These are phyloP conservation scores for Pisolithus tinctorius DNA, from an alignment of 768 basidiomycete species.

Conservation along the genomic window DNA sequence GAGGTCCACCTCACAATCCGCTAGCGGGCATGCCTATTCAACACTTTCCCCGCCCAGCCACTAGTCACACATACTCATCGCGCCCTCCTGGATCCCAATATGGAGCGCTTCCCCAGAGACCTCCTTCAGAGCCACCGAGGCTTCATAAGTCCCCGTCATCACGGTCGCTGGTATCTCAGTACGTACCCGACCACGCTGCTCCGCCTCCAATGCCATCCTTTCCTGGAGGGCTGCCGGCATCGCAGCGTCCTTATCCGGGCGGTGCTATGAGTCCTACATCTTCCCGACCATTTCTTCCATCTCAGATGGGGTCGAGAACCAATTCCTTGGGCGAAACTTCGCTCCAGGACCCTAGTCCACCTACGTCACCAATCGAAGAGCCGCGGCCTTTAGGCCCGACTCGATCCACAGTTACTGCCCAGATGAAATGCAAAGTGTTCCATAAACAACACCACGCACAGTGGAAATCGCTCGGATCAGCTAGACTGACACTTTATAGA, in stretches of 20 bases:
- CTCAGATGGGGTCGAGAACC: slow-evolving; percentile 46
- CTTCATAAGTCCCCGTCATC: slow-evolving; percentile 51
- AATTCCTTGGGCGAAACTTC: slow-evolving; percentile 47
- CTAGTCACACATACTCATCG: slow-evolving; percentile 8
- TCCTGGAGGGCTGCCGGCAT: slow-evolving; percentile 27
- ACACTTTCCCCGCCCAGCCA: slow-evolving; percentile 4
- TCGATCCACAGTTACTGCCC: slow-evolving; percentile 70
- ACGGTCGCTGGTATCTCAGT: slow-evolving; percentile 50
- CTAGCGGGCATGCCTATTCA: slow-evolving; percentile 16
- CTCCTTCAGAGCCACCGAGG: slow-evolving; percentile 43
- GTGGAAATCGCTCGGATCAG: slow-evolving; percentile 93
- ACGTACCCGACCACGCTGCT: slow-evolving; percentile 33
- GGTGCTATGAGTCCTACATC: slow-evolving; percentile 15
- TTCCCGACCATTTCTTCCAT: slow-evolving; percentile 52
- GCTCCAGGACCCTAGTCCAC: slow-evolving; percentile 72
- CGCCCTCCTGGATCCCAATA: slow-evolving; percentile 8
- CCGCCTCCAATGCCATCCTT: slow-evolving; percentile 34
- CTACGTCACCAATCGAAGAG: slow-evolving; percentile 69
- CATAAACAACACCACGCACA: slow-evolving; percentile 93
- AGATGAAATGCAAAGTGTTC: slow-evolving; percentile 99
- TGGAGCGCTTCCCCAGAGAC: slow-evolving; percentile 29
- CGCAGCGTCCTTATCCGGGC: slow-evolving; percentile 18
- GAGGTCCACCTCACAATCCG: slow-evolving; percentile 8
- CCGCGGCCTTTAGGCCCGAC: slow-evolving; percentile 55
- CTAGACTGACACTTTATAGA: slow-evolving; percentile 79